Percentiles rank a stretch among this genome's conserved stretches.
Evolutionary conservation across 805 yeast species (phyloP).

Genomic region (Lipomyces kockii): DNA sequence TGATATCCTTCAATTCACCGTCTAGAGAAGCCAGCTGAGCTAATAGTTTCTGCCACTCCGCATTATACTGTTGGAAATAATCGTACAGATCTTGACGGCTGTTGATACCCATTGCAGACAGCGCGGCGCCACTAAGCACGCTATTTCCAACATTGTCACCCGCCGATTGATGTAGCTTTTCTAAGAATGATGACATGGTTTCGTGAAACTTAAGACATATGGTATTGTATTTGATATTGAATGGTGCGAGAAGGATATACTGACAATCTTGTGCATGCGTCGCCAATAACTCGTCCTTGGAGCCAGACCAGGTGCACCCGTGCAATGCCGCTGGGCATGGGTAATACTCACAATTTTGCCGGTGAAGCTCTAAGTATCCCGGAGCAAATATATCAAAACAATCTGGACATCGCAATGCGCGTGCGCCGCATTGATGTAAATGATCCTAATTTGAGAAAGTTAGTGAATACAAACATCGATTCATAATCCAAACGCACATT

Average conservation of each 20-base stretch:
- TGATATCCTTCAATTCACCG: neutral
- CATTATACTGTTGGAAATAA: neutral
- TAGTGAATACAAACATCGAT: neutral
- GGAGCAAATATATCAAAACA: neutral
- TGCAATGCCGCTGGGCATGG: neutral
- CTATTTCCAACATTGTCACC: neutral
- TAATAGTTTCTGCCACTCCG: neutral
- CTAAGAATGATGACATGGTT: neutral
- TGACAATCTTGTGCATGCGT: neutral
- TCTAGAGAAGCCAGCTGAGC: neutral
- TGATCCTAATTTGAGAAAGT: neutral
- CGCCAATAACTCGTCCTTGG: neutral
- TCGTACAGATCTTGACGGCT: neutral
- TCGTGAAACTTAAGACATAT: slow-evolving; percentile 1
- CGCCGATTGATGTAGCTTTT: neutral
- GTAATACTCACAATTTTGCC: neutral
- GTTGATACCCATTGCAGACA: neutral
- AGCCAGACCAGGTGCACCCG: neutral
- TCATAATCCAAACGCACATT: neutral
- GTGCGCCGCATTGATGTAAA: neutral
- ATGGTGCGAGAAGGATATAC: neutral
- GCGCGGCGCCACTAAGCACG: neutral
- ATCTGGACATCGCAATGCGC: neutral
- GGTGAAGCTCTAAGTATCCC: neutral
- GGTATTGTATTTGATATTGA: neutral